Base-by-base conservation (phyloP, 306 rosid genomes). In the Cicer judaicum region DNA sequence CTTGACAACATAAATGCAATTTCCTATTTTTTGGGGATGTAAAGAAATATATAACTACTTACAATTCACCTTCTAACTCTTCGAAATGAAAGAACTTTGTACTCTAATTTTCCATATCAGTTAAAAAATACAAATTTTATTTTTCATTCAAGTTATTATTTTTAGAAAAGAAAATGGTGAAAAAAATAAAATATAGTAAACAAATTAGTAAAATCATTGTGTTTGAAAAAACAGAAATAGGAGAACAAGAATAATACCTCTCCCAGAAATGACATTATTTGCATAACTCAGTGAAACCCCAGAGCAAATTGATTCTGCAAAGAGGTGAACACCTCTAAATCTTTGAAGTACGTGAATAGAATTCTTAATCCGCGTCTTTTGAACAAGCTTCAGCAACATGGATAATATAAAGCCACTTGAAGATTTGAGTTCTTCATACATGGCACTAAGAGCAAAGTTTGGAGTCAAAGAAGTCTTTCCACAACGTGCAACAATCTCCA, bases 401-500 rank as follows among this genome's bases (percentile, higher is more conserved):
- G 89, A 89, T 85, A 92, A 70, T 44, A 84, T 84, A 84, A 87
- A 95, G 87, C 96, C 96, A 75, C 88, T 89, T 0, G 96, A 87
- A 66, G 93, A 86, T 85, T 86, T 87, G 59, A 95, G 98, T 72
- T 95, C 99, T 70, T 87, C 85, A 61, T 90, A 89, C 87, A 95
- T 78, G 61, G 83, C 82, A 84, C 78, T 77, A 57, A 89, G 89
- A 76, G 88, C 73, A 85, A 83, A 85, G 79, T 85, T 90, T 76
- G 97, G 97, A 68, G 86, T 87, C 74, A 81, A 46, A 75, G 80
- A 76, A 64, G 87, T 78, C 83, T 83, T 89, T 73, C 96, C 93
- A 77, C 96, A 88, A 2, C 96, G 90, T 52, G 98, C 85, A 78
- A 94, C 97, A 81, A 88, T 90, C 83, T 95, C 99, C 93, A 88